Evolutionary conservation across 2,329 filamentous ascomycete genomes (phyloP), one percentile per base, ranked within the genome.

Genomic region (Cadophora luteo-olivacea): DNA sequence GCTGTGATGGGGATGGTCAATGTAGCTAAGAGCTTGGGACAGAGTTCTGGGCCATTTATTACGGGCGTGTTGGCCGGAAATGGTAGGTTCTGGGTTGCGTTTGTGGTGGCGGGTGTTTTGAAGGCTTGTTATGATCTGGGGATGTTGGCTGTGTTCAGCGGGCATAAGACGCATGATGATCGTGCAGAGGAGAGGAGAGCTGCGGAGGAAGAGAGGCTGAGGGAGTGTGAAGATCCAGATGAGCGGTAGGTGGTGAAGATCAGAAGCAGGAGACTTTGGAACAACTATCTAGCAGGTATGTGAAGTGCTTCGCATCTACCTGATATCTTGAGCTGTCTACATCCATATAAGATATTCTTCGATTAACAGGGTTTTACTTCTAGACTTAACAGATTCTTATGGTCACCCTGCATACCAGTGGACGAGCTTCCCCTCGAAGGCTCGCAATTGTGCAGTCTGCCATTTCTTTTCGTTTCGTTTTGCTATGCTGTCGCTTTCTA

Each of bases 1-100:
- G 89, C 89, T 0, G 86, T 92, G 12, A 89, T 93, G 86, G 91
- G 91, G 0, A 81, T 89, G 0, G 83, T 92, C 3, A 92, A 92
- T 70, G 86, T 91, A 0, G 85, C 90, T 33, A 92, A 91, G 79
- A 93, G 90, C 0, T 81, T 84, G 6, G 83, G 85, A 5, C 86
- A 90, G 76, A 89, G 86, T 67, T 75, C 87, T 1, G 91, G 90
- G 0, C 89, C 90, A 0, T 77, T 87, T 0, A 80, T 91, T 22
- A 91, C 90, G 0, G 91, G 91, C n/a, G 74, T 88, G 0, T 75
- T 93, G 55, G 87, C 88, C 0, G 83, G 83, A 1, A 80, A 80
- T 1, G 79, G 83, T 3, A 76, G 84, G 9, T 90, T 91, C 74
- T 89, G 89, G 81, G 81, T 89, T 1, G 85, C 86, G 0, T 91